These are phyloP conservation scores for Trichoderma cornu-damae DNA, from an alignment of 2,329 filamentous ascomycete genomes.

Conservation along the genomic window DNA sequence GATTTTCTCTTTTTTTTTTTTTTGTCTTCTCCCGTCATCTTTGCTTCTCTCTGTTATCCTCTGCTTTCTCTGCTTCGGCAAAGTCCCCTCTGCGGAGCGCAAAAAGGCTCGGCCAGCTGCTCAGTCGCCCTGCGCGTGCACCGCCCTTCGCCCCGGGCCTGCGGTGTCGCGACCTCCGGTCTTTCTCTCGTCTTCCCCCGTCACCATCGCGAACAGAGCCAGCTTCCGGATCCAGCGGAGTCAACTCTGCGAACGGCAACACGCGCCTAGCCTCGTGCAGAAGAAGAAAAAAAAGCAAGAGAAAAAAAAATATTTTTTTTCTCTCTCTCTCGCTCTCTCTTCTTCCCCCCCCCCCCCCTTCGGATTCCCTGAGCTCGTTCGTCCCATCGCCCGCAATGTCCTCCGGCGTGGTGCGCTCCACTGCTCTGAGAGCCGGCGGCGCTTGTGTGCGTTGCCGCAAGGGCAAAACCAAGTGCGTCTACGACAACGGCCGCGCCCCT, in stretches of 20 bases:
- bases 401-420: constrained; percentile 49
- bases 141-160: constrained; percentile 16
- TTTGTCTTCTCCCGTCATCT: too few relatives aligned
- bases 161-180: constrained; percentile 23
- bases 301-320: too few relatives aligned
- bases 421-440: constrained; percentile 55
- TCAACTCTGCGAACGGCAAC: background rate
- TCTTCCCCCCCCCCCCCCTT: too few relatives aligned
- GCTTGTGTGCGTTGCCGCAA: constrained; percentile 60
- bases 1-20: too few relatives aligned
- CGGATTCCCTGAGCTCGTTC: too few relatives aligned
- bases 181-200: background rate
- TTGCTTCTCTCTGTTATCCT: too few relatives aligned
- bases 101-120: background rate
- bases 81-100: background rate
- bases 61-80: too few relatives aligned
- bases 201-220: constrained; percentile 5
- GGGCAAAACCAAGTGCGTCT: constrained; percentile 60
- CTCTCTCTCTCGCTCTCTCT: background rate
- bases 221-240: background rate
- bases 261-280: background rate
- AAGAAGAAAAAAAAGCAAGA: too few relatives aligned
- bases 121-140: constrained; percentile 15
- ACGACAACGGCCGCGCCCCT: constrained; percentile 57
- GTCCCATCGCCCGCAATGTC: constrained; percentile 35